Evolutionary conservation across 352 stramenopile species (phyloP).

Genomic region (Pythium folliculosum): DNA sequence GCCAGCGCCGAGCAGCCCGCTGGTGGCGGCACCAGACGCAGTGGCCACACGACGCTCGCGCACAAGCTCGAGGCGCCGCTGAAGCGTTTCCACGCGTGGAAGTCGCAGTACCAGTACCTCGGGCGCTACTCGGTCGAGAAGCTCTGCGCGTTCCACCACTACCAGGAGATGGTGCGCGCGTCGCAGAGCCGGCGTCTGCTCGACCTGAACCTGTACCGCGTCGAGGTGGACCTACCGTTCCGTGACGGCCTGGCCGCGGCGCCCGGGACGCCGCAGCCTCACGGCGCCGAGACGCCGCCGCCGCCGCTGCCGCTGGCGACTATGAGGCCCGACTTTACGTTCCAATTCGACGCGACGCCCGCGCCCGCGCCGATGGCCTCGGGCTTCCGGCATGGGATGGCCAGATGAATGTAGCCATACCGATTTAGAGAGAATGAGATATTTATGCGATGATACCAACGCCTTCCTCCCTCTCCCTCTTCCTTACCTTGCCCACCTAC

Average conservation of each 20-base stretch:
- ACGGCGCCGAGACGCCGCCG: not conserved
- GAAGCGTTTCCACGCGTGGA: constrained; percentile 22
- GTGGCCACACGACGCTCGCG: not conserved
- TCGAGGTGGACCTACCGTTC: constrained; percentile 12
- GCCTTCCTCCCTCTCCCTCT: no score
- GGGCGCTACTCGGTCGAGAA: constrained; percentile 28
- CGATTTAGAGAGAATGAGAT: not conserved
- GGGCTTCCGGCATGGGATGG: no score
- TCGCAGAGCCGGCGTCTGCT: constrained; percentile 10
- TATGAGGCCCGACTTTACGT: not conserved
- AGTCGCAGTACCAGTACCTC: constrained; percentile 25
- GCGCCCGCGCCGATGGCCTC: not conserved
- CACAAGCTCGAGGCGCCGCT: constrained; percentile 1
- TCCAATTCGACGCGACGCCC: not conserved
- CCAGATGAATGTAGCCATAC: not conserved
- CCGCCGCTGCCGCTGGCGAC: not conserved
- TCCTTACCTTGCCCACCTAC: no score
- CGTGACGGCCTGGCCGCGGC: not conserved
- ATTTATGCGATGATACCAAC: not conserved
- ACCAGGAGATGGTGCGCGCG: constrained; percentile 16
- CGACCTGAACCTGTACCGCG: constrained; percentile 19
- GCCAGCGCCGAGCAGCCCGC: no score
- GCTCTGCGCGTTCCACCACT: constrained; percentile 23
- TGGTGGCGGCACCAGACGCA: no score
- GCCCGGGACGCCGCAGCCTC: not conserved